Percentiles rank a stretch among this genome's conserved stretches.
Conservation (phyloP, 1,284 basidiomycete species). For the Ganoderma boninense region DNA sequence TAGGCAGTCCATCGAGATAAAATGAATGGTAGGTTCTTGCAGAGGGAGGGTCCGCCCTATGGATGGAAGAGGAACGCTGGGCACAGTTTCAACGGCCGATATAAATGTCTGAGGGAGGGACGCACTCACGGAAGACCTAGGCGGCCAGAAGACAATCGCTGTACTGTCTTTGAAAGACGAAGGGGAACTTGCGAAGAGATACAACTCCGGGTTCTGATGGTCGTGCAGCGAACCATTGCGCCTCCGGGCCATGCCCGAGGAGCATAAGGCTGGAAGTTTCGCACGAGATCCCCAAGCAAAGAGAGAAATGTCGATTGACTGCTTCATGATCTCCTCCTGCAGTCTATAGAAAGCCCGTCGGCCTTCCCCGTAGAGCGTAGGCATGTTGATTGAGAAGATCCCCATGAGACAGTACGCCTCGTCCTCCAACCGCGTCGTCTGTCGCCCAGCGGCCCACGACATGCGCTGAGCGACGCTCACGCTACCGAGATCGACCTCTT, state of each 20-base stretch:
- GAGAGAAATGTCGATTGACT: slow-evolving; percentile 3
- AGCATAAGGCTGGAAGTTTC: neutral
- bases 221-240: neutral
- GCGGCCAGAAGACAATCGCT: neutral
- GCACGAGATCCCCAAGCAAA: slow-evolving; percentile 12
- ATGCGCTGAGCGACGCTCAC: slow-evolving; percentile 8
- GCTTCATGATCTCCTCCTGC: slow-evolving; percentile 9
- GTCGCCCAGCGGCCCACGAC: slow-evolving; percentile 7
- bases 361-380: slow-evolving; percentile 12
- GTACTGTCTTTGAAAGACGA: neutral
- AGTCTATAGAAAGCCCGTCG: slow-evolving; percentile 6
- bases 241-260: neutral
- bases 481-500: neutral
- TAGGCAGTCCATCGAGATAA: neutral
- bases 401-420: slow-evolving; percentile 9
- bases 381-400: slow-evolving; percentile 6
- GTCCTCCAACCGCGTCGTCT: slow-evolving; percentile 6
- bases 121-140: neutral
- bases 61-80: neutral
- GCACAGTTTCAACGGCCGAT: neutral
- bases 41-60: neutral
- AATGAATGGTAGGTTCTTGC: neutral
- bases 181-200: neutral
- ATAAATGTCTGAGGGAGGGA: neutral
- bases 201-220: neutral